Percentiles rank a stretch among this genome's conserved stretches.
These are phyloP conservation scores for Glaciozyma antarctica DNA, from an alignment of 768 basidiomycete species.

Conservation along the genomic window DNA sequence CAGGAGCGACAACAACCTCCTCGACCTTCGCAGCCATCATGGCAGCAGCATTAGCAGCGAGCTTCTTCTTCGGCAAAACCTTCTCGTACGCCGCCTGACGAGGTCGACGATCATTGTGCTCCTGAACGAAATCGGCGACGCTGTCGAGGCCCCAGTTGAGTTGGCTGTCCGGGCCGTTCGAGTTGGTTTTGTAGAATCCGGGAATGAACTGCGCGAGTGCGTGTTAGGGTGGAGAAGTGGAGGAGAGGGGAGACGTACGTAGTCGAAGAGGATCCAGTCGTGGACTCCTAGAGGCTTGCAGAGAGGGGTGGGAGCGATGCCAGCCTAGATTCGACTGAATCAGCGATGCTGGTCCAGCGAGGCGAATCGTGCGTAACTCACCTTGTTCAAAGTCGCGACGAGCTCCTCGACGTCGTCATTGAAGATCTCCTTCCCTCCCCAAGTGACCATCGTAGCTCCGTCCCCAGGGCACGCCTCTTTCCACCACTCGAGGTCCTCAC, in stretches of 20 bases:
- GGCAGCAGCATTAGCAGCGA: too few species aligned
- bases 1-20: too few species aligned
- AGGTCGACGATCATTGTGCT: not conserved
- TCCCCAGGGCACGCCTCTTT: slow-evolving; percentile 12
- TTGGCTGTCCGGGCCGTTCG: not conserved
- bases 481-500: slow-evolving; percentile 15
- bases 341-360: too few species aligned
- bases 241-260: not conserved
- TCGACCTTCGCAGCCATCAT: too few species aligned
- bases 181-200: not conserved
- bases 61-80: too few species aligned
- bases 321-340: not conserved
- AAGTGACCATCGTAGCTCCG: slow-evolving; percentile 16
- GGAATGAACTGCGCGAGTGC: not conserved
- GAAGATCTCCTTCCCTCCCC: slow-evolving; percentile 29
- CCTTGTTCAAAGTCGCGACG: not conserved
- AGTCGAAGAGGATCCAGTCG: slow-evolving; percentile 11
- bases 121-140: not conserved
- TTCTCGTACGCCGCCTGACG: too few species aligned
- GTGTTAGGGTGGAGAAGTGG: not conserved
- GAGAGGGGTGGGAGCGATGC: not conserved
- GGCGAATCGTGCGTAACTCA: not conserved
- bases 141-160: not conserved
- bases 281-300: slow-evolving; percentile 9
- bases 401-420: slow-evolving; percentile 17